phyloP scores from a whole-genome alignment of 345 rosid genomes.

The Pistacia vera region DNA sequence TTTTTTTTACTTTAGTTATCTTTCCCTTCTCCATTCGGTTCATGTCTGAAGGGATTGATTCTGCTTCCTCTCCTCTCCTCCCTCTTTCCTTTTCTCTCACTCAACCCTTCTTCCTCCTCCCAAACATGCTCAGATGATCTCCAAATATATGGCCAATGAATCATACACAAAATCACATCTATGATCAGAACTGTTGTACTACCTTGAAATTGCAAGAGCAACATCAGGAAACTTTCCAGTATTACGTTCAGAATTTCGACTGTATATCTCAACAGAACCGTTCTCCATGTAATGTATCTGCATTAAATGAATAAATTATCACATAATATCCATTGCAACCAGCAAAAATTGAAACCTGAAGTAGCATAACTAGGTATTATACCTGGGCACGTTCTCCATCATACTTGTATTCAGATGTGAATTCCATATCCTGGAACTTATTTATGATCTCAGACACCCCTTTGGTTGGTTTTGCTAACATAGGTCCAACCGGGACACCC shows the following conservation, averaged over 20 bases:
- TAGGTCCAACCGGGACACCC: conserved; percentile 94
- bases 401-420: conserved; percentile 89
- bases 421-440: conserved; percentile 82
- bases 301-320: conserved; percentile 15
- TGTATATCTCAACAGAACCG: conserved; percentile 90
- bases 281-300: conserved; percentile 90
- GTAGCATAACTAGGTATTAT: conserved; percentile 13
- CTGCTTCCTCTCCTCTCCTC: background rate
- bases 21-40: background rate
- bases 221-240: conserved; percentile 94
- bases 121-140: background rate
- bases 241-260: conserved; percentile 91
- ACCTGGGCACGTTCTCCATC: conserved; percentile 99
- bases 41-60: background rate
- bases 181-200: conserved; percentile 13
- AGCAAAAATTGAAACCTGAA: conserved; percentile 16
- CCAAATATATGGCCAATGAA: background rate
- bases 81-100: background rate
- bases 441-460: conserved; percentile 78
- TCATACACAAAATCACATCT: background rate
- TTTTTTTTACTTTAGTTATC: background rate
- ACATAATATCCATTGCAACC: conserved; percentile 6
- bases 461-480: conserved; percentile 94
- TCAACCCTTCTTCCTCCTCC: conserved; percentile 3
- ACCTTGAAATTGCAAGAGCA: conserved; percentile 75